A percentile compares a stretch with the other conserved stretches of the same genome.
Conservation (phyloP, 441 rosid species). For the Biscutella auriculata region DNA sequence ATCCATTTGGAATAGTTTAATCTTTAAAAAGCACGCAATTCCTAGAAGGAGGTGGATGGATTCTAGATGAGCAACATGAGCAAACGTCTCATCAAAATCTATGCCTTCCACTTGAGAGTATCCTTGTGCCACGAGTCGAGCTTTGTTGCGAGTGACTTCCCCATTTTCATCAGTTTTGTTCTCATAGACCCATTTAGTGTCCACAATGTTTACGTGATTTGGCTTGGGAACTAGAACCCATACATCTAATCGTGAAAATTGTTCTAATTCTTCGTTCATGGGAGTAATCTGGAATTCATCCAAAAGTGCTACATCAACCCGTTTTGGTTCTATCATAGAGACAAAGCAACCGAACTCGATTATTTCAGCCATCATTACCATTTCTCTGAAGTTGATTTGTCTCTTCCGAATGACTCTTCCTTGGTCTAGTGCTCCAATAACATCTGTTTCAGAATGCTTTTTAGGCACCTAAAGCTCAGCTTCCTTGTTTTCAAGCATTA, state of each 20-base stretch:
- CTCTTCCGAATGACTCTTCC: not conserved
- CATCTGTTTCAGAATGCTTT: not conserved
- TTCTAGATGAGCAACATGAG: too few relatives aligned
- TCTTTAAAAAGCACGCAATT: too few relatives aligned
- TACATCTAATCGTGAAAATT: not conserved
- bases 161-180: not conserved
- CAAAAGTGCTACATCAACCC: not conserved
- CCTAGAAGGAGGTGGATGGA: too few relatives aligned
- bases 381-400: not conserved
- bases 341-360: not conserved
- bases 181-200: not conserved
- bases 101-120: not conserved
- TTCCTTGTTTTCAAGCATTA: too few relatives aligned
- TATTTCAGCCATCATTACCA: not conserved
- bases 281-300: too few relatives aligned
- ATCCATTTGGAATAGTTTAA: not conserved
- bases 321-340: not conserved
- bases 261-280: not conserved
- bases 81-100: not conserved
- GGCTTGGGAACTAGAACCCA: not conserved
- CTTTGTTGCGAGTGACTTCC: not conserved
- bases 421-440: not conserved
- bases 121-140: not conserved
- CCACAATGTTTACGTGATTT: not conserved
- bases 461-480: too few relatives aligned